These are phyloP conservation scores for Scenedesmus sp. DNA, from an alignment of 163 green algal genomes.

Conservation along the genomic window DNA sequence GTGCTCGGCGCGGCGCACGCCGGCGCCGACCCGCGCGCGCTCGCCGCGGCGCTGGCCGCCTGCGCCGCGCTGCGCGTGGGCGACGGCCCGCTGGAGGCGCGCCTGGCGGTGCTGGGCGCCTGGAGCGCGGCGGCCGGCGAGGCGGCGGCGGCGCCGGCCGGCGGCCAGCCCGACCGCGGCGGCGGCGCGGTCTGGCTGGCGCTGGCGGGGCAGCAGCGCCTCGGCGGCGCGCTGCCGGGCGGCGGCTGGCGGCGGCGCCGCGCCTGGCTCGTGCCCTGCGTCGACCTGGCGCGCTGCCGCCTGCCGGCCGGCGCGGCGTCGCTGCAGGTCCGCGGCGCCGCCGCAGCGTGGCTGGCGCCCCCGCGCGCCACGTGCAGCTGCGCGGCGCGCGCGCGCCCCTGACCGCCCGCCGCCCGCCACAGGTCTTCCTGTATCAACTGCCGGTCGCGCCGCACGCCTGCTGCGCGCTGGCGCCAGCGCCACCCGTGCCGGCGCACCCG, in stretches of 20 bases:
- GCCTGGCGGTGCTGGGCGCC: background rate
- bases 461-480: too few species aligned
- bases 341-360: too few species aligned
- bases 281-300: background rate
- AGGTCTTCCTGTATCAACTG: slow-evolving; percentile 21
- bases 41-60: too few species aligned
- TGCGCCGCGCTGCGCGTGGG: too few species aligned
- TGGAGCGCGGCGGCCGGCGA: background rate
- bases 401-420: background rate
- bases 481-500: too few species aligned
- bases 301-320: background rate
- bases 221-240: background rate
- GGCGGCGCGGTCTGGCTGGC: background rate
- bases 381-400: too few species aligned
- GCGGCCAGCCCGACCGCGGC: background rate
- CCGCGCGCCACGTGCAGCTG: too few species aligned
- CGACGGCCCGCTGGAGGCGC: too few species aligned
- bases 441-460: too few species aligned
- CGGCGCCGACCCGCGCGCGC: too few species aligned
- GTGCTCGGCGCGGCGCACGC: too few species aligned
- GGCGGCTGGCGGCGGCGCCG: background rate
- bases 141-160: too few species aligned
- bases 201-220: background rate
- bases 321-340: background rate
- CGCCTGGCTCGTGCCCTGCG: background rate